These are phyloP conservation scores for Salvia hispanica DNA, from an alignment of 257 asterid species.

Conservation along the genomic window DNA sequence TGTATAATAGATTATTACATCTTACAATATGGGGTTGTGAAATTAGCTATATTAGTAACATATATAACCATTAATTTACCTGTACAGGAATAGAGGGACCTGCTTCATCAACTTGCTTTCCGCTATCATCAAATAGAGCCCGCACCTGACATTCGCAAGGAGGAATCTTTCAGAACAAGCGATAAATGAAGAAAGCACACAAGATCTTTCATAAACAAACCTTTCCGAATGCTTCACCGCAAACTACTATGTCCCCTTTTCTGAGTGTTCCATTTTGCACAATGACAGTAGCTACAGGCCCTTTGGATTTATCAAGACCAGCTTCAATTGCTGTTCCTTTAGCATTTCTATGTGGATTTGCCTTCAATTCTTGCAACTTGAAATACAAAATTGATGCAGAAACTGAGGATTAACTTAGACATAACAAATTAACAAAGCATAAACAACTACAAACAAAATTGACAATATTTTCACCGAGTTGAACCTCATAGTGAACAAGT, in stretches of 20 bases:
- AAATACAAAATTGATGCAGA: slow-evolving; percentile 18
- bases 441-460: slow-evolving; percentile 19
- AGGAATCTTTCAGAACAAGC: slow-evolving; percentile 32
- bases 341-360: slow-evolving; percentile 91
- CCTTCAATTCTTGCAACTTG: slow-evolving; percentile 98
- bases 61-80: slow-evolving; percentile 42
- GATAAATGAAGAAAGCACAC: slow-evolving; percentile 14
- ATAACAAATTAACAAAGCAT: slow-evolving; percentile 6
- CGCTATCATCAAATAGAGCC: slow-evolving; percentile 84
- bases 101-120: slow-evolving; percentile 76
- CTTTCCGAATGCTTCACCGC: slow-evolving; percentile 99
- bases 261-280: slow-evolving; percentile 93
- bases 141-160: slow-evolving; percentile 64
- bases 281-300: slow-evolving; percentile 90
- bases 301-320: slow-evolving; percentile 92
- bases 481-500: slow-evolving; percentile 17
- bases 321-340: slow-evolving; percentile 98
- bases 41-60: slow-evolving; percentile 11
- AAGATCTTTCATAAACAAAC: slow-evolving; percentile 48
- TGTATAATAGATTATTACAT: neutral
- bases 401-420: slow-evolving; percentile 31
- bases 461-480: slow-evolving; percentile 10
- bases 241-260: slow-evolving; percentile 78
- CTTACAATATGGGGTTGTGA: neutral
- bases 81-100: slow-evolving; percentile 97